Evolutionary conservation across 2,329 filamentous ascomycete species (phyloP).

Genomic region (Hypoxylon sp.): DNA sequence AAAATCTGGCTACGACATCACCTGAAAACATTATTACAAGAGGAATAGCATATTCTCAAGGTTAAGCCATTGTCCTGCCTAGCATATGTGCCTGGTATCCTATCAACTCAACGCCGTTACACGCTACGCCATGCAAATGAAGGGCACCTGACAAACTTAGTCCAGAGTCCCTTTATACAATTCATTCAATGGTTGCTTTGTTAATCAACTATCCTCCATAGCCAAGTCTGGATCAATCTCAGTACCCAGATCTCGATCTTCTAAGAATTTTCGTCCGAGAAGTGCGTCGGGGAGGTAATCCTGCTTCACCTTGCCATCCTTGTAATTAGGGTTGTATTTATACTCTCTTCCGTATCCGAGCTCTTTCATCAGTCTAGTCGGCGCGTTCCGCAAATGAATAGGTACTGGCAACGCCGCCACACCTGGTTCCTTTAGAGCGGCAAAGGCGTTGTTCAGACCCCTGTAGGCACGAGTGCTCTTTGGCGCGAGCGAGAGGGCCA

Average conservation of each 20-base stretch:
- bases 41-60: background rate
- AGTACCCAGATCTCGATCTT: constrained; percentile 83
- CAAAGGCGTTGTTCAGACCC: constrained; percentile 83
- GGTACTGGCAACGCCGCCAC: constrained; percentile 86
- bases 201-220: constrained; percentile 55
- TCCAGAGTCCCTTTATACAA: constrained; percentile 1
- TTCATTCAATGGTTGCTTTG: background rate
- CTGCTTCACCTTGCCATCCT: constrained; percentile 84
- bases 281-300: constrained; percentile 90
- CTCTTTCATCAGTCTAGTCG: constrained; percentile 93
- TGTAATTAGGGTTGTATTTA: constrained; percentile 95
- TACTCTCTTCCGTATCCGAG: constrained; percentile 92
- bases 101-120: constrained; percentile 9
- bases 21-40: constrained; percentile 3
- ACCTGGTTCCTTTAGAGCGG: constrained; percentile 85
- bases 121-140: constrained; percentile 9
- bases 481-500: constrained; percentile 83
- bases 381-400: constrained; percentile 90
- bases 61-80: constrained; percentile 2
- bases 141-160: background rate
- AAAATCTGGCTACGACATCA: background rate
- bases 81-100: constrained; percentile 14
- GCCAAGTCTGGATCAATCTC: constrained; percentile 79
- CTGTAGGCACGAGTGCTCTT: constrained; percentile 93
- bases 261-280: constrained; percentile 79